Conservation (phyloP, 148 eudicot genomes). For the Rhododendron mucronatum region DNA sequence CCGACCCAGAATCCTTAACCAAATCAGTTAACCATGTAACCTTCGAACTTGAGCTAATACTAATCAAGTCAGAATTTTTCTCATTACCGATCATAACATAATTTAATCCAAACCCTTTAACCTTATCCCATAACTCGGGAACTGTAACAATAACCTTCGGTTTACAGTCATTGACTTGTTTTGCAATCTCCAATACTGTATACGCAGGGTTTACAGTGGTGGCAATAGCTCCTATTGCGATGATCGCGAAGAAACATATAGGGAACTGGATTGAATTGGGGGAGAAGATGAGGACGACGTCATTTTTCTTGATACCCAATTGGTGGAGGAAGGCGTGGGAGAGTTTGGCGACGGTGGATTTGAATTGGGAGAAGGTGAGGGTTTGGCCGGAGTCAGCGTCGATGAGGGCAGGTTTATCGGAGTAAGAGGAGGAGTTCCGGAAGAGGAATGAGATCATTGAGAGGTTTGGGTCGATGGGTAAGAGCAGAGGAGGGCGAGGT, state of each 20-base stretch:
- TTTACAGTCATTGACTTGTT: conserved; percentile 52
- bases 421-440: conserved; percentile 43
- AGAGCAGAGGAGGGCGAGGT: conserved; percentile 35
- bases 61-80: not conserved
- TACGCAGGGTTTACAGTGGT: conserved; percentile 58
- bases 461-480: conserved; percentile 39
- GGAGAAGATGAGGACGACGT: conserved; percentile 56
- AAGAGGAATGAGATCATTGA: conserved; percentile 59
- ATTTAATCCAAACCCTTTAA: conserved; percentile 39
- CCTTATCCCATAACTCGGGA: conserved; percentile 40
- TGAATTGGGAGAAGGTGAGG: conserved; percentile 38
- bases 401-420: conserved; percentile 50
- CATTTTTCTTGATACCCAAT: conserved; percentile 43
- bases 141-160: conserved; percentile 54
- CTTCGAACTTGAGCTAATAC: not conserved
- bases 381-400: conserved; percentile 52
- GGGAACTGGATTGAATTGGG: conserved; percentile 66
- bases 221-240: conserved; percentile 58
- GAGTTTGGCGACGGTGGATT: conserved; percentile 46
- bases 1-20: conserved; percentile 28
- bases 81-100: conserved; percentile 37
- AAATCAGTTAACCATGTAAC: conserved; percentile 38
- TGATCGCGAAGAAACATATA: conserved; percentile 38
- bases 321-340: conserved; percentile 34
- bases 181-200: conserved; percentile 47